Percentiles rank a stretch among this genome's conserved stretches.
These are phyloP conservation scores for Durotheca rogersii DNA, from an alignment of 495 filamentous ascomycete genomes.

Conservation along the genomic window DNA sequence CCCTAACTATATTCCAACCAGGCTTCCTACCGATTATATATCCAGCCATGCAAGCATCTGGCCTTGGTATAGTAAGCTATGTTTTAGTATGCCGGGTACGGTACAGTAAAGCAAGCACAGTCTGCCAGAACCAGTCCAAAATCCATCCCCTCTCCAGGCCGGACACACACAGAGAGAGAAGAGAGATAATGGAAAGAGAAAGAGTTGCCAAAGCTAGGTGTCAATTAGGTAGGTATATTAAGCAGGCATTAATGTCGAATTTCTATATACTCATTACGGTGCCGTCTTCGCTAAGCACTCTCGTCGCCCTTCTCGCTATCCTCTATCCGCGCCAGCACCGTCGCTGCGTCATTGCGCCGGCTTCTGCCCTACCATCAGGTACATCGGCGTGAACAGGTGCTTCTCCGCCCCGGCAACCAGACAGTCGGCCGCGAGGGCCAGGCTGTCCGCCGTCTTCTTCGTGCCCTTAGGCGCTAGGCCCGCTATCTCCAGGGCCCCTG, in stretches of 20 bases:
- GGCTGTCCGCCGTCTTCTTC: slow-evolving; percentile 90
- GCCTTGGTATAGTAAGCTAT: too few species aligned
- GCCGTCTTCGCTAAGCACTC: slow-evolving; percentile 30
- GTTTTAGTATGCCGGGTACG: slow-evolving; percentile 17
- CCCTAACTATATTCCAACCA: too few species aligned
- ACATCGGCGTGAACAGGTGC: slow-evolving; percentile 98
- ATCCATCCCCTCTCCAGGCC: too few species aligned
- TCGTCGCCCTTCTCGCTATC: slow-evolving; percentile 1
- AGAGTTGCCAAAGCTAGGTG: too few species aligned
- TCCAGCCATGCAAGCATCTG: too few species aligned
- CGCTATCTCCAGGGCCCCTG: slow-evolving; percentile 74
- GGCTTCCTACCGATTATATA: too few species aligned
- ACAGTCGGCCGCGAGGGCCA: slow-evolving; percentile 80
- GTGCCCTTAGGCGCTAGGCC: slow-evolving; percentile 79
- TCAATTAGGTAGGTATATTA: slow-evolving; percentile 23
- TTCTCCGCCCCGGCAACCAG: slow-evolving; percentile 87
- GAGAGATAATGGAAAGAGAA: too few species aligned
- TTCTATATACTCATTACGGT: slow-evolving; percentile 29
- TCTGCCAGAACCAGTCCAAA: not conserved
- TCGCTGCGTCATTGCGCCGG: slow-evolving; percentile 48
- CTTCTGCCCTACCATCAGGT: slow-evolving; percentile 96
- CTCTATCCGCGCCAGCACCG: not conserved
- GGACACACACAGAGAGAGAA: too few species aligned
- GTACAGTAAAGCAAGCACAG: too few species aligned
- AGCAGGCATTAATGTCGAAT: slow-evolving; percentile 13